A percentile compares a stretch with the other conserved stretches of the same genome.
Conservation (phyloP, 495 filamentous ascomycete species). For the Pseudoneurospora amorphoporcata region DNA sequence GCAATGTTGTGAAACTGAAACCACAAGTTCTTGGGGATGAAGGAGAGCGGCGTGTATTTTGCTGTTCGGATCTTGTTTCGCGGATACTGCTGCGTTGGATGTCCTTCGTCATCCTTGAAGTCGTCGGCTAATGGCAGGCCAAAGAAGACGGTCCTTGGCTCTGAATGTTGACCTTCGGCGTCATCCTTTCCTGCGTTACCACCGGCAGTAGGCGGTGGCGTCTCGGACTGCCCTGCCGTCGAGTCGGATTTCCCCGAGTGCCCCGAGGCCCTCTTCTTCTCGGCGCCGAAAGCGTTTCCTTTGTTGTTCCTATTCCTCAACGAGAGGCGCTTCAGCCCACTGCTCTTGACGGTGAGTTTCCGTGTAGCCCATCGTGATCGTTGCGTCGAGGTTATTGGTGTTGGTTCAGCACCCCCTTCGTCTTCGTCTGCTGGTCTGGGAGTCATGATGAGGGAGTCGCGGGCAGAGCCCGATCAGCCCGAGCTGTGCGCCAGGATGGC, state of each 20-base stretch:
- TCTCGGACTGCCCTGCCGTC: constrained; percentile 29
- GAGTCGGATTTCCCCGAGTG: constrained; percentile 42
- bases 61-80: constrained; percentile 97
- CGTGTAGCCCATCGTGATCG: constrained; percentile 92
- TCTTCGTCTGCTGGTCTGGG: constrained; percentile 23
- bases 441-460: constrained; percentile 34
- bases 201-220: constrained; percentile 25
- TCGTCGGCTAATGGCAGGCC: constrained; percentile 69
- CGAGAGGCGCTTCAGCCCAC: constrained; percentile 68
- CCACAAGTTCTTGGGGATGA: constrained; percentile 95
- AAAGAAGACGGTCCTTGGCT: constrained; percentile 58
- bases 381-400: constrained; percentile 39
- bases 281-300: constrained; percentile 41
- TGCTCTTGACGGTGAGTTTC: constrained; percentile 61
- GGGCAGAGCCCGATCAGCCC: constrained; percentile 43
- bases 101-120: constrained; percentile 76
- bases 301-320: constrained; percentile 71
- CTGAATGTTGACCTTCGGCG: constrained; percentile 13
- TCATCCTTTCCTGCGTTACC: constrained; percentile 25
- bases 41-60: constrained; percentile 92
- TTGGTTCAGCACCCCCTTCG: constrained; percentile 27
- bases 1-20: constrained; percentile 98
- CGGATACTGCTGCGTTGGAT: constrained; percentile 56
- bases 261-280: constrained; percentile 64
- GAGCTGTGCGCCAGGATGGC: constrained; percentile 34